Evolutionary conservation across 2,329 filamentous ascomycete genomes (phyloP).

Genomic region (Aspergillus glaucus): DNA sequence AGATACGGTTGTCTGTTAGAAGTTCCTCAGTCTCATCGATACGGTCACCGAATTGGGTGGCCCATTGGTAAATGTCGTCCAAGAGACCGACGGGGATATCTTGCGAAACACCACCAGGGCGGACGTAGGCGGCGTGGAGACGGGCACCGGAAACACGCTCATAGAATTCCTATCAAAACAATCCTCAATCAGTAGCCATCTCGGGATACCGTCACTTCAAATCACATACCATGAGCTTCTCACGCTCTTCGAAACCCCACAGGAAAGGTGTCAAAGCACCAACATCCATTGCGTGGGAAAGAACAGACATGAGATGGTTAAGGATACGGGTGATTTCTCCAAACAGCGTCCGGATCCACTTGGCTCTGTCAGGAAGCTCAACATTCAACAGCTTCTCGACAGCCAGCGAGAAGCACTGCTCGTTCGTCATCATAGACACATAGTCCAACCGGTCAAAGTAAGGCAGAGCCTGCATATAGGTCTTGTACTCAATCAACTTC

Average conservation of each 20-base stretch:
- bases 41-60: slow-evolving; percentile 95
- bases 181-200: slow-evolving; percentile 11
- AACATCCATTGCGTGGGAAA: slow-evolving; percentile 98
- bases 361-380: slow-evolving; percentile 89
- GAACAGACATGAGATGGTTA: slow-evolving; percentile 96
- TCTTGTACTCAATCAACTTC: slow-evolving; percentile 99
- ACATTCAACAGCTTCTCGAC: slow-evolving; percentile 98
- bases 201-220: neutral
- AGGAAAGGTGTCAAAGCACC: slow-evolving; percentile 95
- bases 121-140: slow-evolving; percentile 93
- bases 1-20: slow-evolving; percentile 98
- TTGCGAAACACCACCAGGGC: slow-evolving; percentile 92
- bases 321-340: slow-evolving; percentile 88
- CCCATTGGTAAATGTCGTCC: slow-evolving; percentile 99
- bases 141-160: slow-evolving; percentile 97
- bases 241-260: slow-evolving; percentile 99
- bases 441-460: slow-evolving; percentile 99
- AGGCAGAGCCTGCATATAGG: slow-evolving; percentile 92
- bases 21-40: slow-evolving; percentile 99
- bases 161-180: slow-evolving; percentile 77
- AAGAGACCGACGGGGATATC: slow-evolving; percentile 89
- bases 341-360: slow-evolving; percentile 95
- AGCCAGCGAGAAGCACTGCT: slow-evolving; percentile 91
- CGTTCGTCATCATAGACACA: slow-evolving; percentile 99
- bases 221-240: slow-evolving; percentile 89